Evolutionary conservation across 2,329 filamentous ascomycete species (phyloP), one percentile per base, ranked within the genome.

Genomic region (Ophiostoma montium): DNA sequence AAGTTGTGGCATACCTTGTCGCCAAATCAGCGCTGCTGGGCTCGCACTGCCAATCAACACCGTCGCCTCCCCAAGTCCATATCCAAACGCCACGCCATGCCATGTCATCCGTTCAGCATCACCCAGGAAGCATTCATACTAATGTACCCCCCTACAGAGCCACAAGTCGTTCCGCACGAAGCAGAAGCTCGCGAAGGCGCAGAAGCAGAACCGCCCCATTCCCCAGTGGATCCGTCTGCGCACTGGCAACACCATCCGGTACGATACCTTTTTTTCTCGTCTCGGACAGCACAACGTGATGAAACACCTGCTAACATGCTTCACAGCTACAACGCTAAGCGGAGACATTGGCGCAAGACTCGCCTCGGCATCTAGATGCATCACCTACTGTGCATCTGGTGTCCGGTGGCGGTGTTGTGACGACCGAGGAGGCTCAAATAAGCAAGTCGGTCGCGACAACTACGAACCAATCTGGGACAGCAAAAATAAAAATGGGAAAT

Each of bases 111-210:
- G 7, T 41, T 42, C 13, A 3, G 39, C 23, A 42, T 9, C 32
- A 6, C 32, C n/a, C n/a, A n/a, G n/a, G 21, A 30, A 15, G n/a
- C 13, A 30, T 30, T 15, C 2, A 44, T 44, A 32, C 42, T 44
- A 44, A 44, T 23, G 33, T 43, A 35, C 35, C 35, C 46, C 35
- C 52, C 41, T 50, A 68, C 70, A 96, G 90, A 90, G 84, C 84
- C 88, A 98, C 79, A 98, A 98, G 84, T 86, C 89, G 70, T 98
- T 98, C 88, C 86, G 89, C 72, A 95, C 89, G 75, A 98, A 98
- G 89, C 85, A 94, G 75, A 98, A 98, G 92, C 88, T 98, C 78
- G 92, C 92, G 70, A 95, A 90, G 81, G 92, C 92, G 70, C 90
- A 96, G 81, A 96, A 95, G 83, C 90, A 96, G 80, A 98, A 98